Base-by-base conservation (phyloP, 495 filamentous ascomycete genomes). In the Beverwykella pulmonaria region DNA sequence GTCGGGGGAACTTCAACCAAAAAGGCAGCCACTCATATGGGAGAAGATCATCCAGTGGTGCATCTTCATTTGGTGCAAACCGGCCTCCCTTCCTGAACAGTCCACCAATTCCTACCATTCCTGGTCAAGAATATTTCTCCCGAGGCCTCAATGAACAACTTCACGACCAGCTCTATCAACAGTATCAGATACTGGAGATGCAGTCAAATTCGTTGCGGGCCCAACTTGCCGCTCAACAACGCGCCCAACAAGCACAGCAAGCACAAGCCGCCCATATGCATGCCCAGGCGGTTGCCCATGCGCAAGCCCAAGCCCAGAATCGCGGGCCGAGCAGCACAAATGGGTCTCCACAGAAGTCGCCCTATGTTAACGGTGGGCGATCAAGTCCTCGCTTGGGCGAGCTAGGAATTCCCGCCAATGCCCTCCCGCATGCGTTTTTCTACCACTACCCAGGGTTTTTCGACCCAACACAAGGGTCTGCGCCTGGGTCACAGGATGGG, bases 121-220 rank as follows among this genome's bases (percentile, higher is more conserved):
- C 39, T 3, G 48, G 56, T 15, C 62, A 57, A 10, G 76, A 77
- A 26, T 76, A 78, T 41, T 75, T 77, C 57, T 60, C 44, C 5
- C 23, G 65, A 4, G 64, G 67, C 39, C 59, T 72, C 26, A 75
- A 74, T 53, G 65, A 71, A 15, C 69, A 71, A n/a, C 61, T 78
- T 55, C 87, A 85, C 70, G 82, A 87, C 59, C 82, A 86, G 57
- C 79, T 89, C 0, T 84, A 79, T 61, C 84, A 87, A 63, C 84
- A 87, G 62, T 88, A 86, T 59, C 86, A 88, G 74, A 66, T 84
- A 22, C 77, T 90, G 49, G 87, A 89, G 70, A 84, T 82, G 22
- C 87, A 90, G 74, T 84, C 87, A 59, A 84, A 88, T 63, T 82
- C 84, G 59, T 71, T 89, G 65, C 80, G 84, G 32, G 62, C 71